Evolutionary conservation across 2,329 filamentous ascomycete species (phyloP).

Genomic region (Calonectria honghensis): DNA sequence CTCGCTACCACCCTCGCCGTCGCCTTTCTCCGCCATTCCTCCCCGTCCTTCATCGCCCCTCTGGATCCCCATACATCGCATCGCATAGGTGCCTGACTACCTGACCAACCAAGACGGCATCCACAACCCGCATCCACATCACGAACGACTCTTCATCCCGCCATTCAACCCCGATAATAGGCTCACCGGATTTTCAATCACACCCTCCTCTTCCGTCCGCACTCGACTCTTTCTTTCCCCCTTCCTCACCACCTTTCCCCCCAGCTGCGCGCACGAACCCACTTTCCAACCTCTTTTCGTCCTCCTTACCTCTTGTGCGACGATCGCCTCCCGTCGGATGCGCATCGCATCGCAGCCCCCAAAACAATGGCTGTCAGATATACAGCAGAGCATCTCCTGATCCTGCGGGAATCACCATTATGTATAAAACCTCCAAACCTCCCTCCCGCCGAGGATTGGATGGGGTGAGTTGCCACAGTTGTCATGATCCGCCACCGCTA

Average conservation of each 20-base stretch:
- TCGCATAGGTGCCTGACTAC: constrained; percentile 39
- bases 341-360: constrained; percentile 58
- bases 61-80: constrained; percentile 28
- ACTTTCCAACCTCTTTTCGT: constrained; percentile 33
- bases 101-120: constrained; percentile 27
- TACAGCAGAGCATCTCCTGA: constrained; percentile 83
- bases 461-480: constrained; percentile 80
- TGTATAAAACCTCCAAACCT: constrained; percentile 86
- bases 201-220: constrained; percentile 12
- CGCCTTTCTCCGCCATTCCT: constrained; percentile 28
- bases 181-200: constrained; percentile 24
- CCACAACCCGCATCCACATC: constrained; percentile 27
- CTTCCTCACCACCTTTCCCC: constrained; percentile 3
- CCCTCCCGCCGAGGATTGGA: constrained; percentile 94
- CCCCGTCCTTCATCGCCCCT: constrained; percentile 12
- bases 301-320: constrained; percentile 44
- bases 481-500: constrained; percentile 41
- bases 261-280: constrained; percentile 34
- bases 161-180: constrained; percentile 9
- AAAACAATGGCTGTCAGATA: constrained; percentile 78
- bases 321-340: constrained; percentile 58
- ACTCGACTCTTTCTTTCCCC: constrained; percentile 11
- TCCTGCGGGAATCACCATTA: constrained; percentile 87
- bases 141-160: constrained; percentile 20
- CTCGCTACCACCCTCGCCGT: constrained; percentile 27